These are phyloP conservation scores for Fusarium penzigii DNA, from an alignment of 2,329 filamentous ascomycete genomes.

Conservation along the genomic window DNA sequence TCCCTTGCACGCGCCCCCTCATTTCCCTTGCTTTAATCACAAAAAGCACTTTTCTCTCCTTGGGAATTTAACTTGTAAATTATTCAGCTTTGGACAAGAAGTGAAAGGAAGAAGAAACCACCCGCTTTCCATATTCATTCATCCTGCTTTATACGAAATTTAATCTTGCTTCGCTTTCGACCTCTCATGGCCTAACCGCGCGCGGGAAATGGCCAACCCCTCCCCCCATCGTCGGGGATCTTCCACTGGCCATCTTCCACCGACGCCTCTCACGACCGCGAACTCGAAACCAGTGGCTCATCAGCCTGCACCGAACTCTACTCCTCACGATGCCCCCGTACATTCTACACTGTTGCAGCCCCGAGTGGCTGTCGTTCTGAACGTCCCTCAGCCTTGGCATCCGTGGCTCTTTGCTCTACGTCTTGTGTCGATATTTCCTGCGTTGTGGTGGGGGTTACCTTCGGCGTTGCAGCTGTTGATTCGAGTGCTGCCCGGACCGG, in stretches of 20 bases:
- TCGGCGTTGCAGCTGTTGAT: constrained; percentile 69
- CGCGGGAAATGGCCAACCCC: constrained; percentile 28
- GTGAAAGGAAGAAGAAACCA: too few relatives aligned
- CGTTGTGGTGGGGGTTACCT: constrained; percentile 70
- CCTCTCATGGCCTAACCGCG: constrained; percentile 25
- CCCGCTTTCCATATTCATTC: too few relatives aligned
- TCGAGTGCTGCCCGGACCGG: constrained; percentile 52
- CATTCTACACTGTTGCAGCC: constrained; percentile 63
- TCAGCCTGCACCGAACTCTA: constrained; percentile 4
- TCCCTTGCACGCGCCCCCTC: too few relatives aligned
- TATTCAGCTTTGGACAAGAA: too few relatives aligned
- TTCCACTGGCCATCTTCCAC: constrained; percentile 25
- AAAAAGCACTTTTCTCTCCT: too few relatives aligned
- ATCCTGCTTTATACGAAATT: too few relatives aligned
- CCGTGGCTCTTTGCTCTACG: constrained; percentile 71
- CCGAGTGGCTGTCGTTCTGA: constrained; percentile 75
- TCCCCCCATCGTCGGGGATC: constrained; percentile 28
- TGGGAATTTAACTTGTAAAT: too few relatives aligned
- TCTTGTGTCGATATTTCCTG: constrained; percentile 70
- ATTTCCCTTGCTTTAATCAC: too few relatives aligned
- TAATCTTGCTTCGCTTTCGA: too few relatives aligned
- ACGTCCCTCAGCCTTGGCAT: constrained; percentile 72
- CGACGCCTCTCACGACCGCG: constrained; percentile 15
- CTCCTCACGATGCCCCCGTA: constrained; percentile 14
- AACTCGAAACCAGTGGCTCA: constrained; percentile 5